phyloP scores from a whole-genome alignment of 2,329 filamentous ascomycete species.

The Trichoderma hamatum region DNA sequence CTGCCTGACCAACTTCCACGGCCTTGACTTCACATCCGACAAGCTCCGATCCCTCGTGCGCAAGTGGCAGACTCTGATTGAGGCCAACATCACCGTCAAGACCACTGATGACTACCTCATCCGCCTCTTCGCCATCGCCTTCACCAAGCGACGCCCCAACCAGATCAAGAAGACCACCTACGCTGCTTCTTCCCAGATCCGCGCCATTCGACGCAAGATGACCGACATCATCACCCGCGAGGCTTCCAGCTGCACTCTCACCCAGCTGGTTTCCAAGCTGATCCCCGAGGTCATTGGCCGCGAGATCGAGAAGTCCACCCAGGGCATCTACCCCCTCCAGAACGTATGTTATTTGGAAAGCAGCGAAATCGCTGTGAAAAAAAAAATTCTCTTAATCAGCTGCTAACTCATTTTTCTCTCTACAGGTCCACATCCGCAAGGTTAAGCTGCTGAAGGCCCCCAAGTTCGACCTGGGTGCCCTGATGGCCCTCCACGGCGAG shows the following conservation, averaged over 20 bases:
- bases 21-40: constrained; percentile 99
- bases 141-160: constrained; percentile 98
- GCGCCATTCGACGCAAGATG: constrained; percentile 99
- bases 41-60: constrained; percentile 98
- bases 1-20: constrained; percentile 99
- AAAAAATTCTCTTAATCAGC: neutral
- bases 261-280: constrained; percentile 96
- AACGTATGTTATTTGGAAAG: constrained; percentile 67
- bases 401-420: constrained; percentile 29
- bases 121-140: constrained; percentile 97
- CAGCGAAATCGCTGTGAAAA: neutral
- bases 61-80: constrained; percentile 99
- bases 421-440: constrained; percentile 98
- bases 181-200: constrained; percentile 94
- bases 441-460: constrained; percentile 98
- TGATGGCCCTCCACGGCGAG: constrained; percentile 97
- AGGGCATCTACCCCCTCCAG: constrained; percentile 99
- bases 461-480: constrained; percentile 97
- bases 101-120: constrained; percentile 99
- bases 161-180: constrained; percentile 99
- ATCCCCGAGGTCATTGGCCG: constrained; percentile 99
- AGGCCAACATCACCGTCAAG: constrained; percentile 99
- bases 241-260: constrained; percentile 89
- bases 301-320: constrained; percentile 99
- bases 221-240: constrained; percentile 97